Evolutionary conservation across 441 rosid genomes (phyloP), one percentile per base, ranked within the genome.

Genomic region (Francoa sonchifolia): DNA sequence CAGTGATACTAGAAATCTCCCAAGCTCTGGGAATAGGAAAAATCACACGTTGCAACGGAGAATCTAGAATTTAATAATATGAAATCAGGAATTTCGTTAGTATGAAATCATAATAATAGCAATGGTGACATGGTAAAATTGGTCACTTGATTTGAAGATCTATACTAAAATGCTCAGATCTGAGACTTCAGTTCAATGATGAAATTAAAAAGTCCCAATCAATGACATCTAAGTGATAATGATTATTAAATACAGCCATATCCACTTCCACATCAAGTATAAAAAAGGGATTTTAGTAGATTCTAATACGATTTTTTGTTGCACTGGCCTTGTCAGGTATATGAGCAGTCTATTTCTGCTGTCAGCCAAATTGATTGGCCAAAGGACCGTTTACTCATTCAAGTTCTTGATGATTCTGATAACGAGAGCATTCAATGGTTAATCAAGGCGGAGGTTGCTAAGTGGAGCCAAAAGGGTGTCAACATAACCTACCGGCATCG

Each of bases 301-400:
- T 52, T 27, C 22, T 61, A 20, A 31, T 33, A 9, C 3, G 18
- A 27, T 36, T 55, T 36, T 54, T n/a, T n/a, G n/a, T n/a, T 44
- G 23, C 22, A 8, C 38, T 50, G 39, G 41, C 38, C 41, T 48
- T 50, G 16, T 63, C 54, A 88, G 97, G 97, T 88, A 3, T 88
- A 84, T 47, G 83, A 81, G 35, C 97, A 88, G 56, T 88, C 97
- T 31, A 81, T 84, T 33, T 74, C 83, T 55, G 95, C 97, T 26
- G 90, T 82, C 39, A 74, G 95, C 65, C 93, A 77, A 52, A 67
- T 84, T 27, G 85, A 81, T 65, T 88, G 97, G 97, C 97, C 97
- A 15, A 82, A 68, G 54, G 90, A 84, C 32, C 62, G 74, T 22
- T 33, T 88, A 32, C 55, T 88, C 13, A 68, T 88, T 67, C 95